A percentile compares a stretch with the other conserved stretches of the same genome.
Conservation (phyloP, 352 stramenopile genomes). For the Pythium grandisporangium region DNA sequence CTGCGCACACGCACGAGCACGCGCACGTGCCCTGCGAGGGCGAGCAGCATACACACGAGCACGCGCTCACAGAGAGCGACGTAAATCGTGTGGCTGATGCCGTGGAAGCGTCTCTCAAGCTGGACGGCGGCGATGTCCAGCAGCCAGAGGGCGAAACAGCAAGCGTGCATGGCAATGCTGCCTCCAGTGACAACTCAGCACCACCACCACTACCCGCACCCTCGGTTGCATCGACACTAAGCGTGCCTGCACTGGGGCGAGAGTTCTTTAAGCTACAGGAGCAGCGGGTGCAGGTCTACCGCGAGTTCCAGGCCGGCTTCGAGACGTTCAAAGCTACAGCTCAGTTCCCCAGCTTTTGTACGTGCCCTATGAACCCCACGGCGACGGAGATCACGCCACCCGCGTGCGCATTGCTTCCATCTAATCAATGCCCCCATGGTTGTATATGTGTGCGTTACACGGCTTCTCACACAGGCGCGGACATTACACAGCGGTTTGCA, state of each 20-base stretch:
- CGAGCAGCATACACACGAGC: conserved; percentile 8
- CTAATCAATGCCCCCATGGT: too few species aligned
- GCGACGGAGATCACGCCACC: too few species aligned
- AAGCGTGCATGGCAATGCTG: too few species aligned
- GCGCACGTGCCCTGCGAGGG: conserved; percentile 52
- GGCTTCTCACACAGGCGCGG: conserved; percentile 19
- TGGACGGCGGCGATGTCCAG: conserved; percentile 1
- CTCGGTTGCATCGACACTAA: not conserved
- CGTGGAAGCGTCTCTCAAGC: conserved; percentile 4
- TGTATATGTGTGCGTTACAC: too few species aligned
- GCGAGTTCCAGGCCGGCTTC: conserved; percentile 60
- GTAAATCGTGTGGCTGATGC: conserved; percentile 8
- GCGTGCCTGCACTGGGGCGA: conserved; percentile 16
- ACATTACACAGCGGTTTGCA: conserved; percentile 57
- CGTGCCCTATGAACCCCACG: too few species aligned
- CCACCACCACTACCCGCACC: too few species aligned
- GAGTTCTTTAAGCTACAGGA: conserved; percentile 51
- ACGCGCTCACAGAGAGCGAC: conserved; percentile 1
- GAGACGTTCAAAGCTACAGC: conserved; percentile 51
- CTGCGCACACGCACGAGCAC: conserved; percentile 41
- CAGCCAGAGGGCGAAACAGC: not conserved
- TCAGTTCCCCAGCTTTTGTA: conserved; percentile 59
- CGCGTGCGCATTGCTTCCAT: too few species aligned
- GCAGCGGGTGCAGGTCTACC: conserved; percentile 60
- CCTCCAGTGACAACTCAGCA: too few species aligned